Conservation (phyloP, 2,329 filamentous ascomycete genomes). For the Knufia petricola region DNA sequence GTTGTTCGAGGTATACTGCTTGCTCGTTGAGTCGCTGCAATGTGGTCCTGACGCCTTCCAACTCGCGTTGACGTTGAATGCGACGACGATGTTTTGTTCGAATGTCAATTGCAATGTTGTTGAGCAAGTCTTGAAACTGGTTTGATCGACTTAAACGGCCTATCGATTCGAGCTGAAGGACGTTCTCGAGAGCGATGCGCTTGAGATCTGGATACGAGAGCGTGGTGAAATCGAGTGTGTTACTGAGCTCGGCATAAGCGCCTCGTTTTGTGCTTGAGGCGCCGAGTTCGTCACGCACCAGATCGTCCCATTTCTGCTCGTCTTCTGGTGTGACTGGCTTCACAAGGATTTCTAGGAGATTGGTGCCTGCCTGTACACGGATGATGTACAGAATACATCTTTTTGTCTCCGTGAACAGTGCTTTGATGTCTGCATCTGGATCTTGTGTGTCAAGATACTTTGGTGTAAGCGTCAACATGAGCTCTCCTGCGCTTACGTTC, state of each 20-base stretch:
- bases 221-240: conserved; percentile 74
- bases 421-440: conserved; percentile 82
- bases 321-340: conserved; percentile 81
- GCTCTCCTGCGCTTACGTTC: conserved; percentile 75
- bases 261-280: conserved; percentile 60
- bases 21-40: conserved; percentile 46
- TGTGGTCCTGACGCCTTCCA: conserved; percentile 53
- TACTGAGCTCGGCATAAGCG: conserved; percentile 80
- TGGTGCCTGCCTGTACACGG: conserved; percentile 81
- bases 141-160: conserved; percentile 81
- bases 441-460: conserved; percentile 86
- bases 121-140: conserved; percentile 94
- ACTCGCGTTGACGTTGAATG: conserved; percentile 80
- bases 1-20: conserved; percentile 83
- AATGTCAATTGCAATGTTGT: conserved; percentile 92
- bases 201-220: conserved; percentile 91
- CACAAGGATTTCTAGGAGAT: conserved; percentile 89
- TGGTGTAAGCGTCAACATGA: conserved; percentile 80
- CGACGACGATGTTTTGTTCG: conserved; percentile 90
- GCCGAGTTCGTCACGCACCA: conserved; percentile 73
- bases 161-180: conserved; percentile 75
- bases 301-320: conserved; percentile 72
- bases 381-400: conserved; percentile 96
- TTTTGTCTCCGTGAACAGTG: conserved; percentile 97
- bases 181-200: conserved; percentile 84